Evolutionary conservation across 2,329 filamentous ascomycete species (phyloP), one percentile per base, ranked within the genome.

Genomic region (Ramularia collo-cygni): DNA sequence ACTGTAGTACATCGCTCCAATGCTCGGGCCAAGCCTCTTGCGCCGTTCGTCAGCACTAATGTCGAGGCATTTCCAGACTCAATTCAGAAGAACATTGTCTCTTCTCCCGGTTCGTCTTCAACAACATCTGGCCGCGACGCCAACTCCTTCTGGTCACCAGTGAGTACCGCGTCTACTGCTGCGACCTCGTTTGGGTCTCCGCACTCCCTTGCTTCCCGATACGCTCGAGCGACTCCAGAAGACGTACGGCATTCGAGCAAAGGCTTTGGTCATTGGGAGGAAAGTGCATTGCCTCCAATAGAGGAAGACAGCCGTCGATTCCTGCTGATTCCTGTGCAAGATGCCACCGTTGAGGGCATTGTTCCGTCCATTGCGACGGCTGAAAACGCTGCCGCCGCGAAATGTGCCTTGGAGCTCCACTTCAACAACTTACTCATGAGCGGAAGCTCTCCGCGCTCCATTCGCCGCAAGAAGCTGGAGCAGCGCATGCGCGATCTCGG

Each of bases 351-450:
- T 21, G 29, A 49, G 19, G 35, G 48, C n/a, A 15, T 27, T 41
- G 50, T 48, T 33, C 65, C 65, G n/a, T 67, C 67, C 2, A 47
- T 71, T 15, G 46, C 58, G 8, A 94, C 88, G 0, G 81, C 87
- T 0, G 90, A 96, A 64, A 79, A 76, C 44, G 77, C 81, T 2
- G 79, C 87, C 0, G 82, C 85, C 0, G 83, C 86, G 30, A 95
- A 94, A 60, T 77, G 93, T 14, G 93, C 79, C 53, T 73, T 96
- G 8, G 92, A 96, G 61, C 86, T 80, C 0, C 77, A 89, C 54
- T 95, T 85, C 66, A 82, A 89, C 52, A 69, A 78, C n/a, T 61
- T 87, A 6, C 68, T 86, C 2, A 64, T 67, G 4, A 69, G 68
- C 17, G 39, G 57, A 2, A 66, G 67, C 2, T 75, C 73, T 3